A percentile compares a stretch with the other conserved stretches of the same genome.
Conservation (phyloP, 805 yeast species). For the Hanseniaspora valbyensis region DNA sequence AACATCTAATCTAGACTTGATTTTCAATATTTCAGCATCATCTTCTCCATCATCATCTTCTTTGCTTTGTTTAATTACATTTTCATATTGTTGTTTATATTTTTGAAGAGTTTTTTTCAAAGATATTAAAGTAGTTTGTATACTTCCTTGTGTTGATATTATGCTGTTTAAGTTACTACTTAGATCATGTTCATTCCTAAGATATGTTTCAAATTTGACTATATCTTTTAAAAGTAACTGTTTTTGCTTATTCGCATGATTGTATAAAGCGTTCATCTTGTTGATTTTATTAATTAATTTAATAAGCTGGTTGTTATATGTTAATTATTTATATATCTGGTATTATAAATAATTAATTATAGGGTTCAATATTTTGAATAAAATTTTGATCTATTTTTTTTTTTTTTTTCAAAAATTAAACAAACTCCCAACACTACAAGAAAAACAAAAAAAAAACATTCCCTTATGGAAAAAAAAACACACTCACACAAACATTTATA, state of each 20-base stretch:
- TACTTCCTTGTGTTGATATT: slow-evolving; percentile 54
- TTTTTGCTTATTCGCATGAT: slow-evolving; percentile 81
- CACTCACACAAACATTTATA: too few species aligned
- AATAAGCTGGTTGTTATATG: too few species aligned
- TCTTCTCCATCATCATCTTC: slow-evolving; percentile 25
- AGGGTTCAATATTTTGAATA: too few species aligned
- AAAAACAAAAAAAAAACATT: too few species aligned
- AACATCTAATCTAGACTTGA: slow-evolving; percentile 47
- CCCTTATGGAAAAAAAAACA: too few species aligned
- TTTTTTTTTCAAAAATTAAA: too few species aligned
- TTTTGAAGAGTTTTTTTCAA: slow-evolving; percentile 67
- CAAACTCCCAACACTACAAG: too few species aligned
- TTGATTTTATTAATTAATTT: not conserved
- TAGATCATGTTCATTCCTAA: slow-evolving; percentile 32
- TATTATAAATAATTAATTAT: too few species aligned
- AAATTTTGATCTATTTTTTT: too few species aligned
- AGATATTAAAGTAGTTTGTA: slow-evolving; percentile 63
- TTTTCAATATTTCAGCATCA: slow-evolving; percentile 33
- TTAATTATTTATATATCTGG: too few species aligned
- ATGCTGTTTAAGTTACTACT: slow-evolving; percentile 22
- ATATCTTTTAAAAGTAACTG: slow-evolving; percentile 62
- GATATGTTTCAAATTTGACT: slow-evolving; percentile 43
- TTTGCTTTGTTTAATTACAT: slow-evolving; percentile 41
- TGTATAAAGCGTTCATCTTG: slow-evolving; percentile 66
- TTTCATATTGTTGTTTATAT: slow-evolving; percentile 46